Conservation (phyloP, 768 basidiomycete species). For the Pleurotus tuoliensis region DNA sequence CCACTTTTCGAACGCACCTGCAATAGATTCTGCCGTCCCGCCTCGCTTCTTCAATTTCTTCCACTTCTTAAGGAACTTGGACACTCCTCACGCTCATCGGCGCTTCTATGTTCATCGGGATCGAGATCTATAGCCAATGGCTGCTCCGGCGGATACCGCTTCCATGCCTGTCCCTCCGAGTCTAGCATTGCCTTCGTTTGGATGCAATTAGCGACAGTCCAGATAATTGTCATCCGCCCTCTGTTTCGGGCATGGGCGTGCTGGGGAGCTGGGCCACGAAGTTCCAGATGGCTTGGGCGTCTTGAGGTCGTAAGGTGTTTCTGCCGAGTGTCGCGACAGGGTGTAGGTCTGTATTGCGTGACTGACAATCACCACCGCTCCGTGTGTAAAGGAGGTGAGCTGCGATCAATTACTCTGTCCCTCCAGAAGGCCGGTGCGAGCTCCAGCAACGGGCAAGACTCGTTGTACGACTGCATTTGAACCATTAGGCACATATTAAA, state of each 20-base stretch:
- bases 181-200: conserved; percentile 10
- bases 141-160: conserved; percentile 20
- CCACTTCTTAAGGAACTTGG: conserved; percentile 25
- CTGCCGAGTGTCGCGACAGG: conserved; percentile 11
- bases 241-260: conserved; percentile 12
- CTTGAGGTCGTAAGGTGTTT: conserved; percentile 8
- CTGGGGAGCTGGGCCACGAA: conserved; percentile 30
- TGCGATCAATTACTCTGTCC: conserved; percentile 12
- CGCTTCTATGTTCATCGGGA: conserved; percentile 19
- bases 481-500: conserved; percentile 34
- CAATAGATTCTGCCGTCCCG: conserved; percentile 17
- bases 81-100: conserved; percentile 13
- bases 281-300: conserved; percentile 12
- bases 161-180: conserved; percentile 15
- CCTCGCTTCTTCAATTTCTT: conserved; percentile 21
- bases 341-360: conserved; percentile 22
- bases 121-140: conserved; percentile 18
- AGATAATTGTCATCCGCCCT: conserved; percentile 19
- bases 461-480: conserved; percentile 12
- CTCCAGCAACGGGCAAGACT: background rate
- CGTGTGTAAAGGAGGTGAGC: conserved; percentile 11
- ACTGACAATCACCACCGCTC: conserved; percentile 21
- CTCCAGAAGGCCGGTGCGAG: conserved; percentile 23
- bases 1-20: conserved; percentile 13
- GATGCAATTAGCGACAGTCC: conserved; percentile 5